A percentile compares a stretch with the other conserved stretches of the same genome.
These are phyloP conservation scores for Ganoderma sinense DNA, from an alignment of 1,284 basidiomycete species.

Conservation along the genomic window DNA sequence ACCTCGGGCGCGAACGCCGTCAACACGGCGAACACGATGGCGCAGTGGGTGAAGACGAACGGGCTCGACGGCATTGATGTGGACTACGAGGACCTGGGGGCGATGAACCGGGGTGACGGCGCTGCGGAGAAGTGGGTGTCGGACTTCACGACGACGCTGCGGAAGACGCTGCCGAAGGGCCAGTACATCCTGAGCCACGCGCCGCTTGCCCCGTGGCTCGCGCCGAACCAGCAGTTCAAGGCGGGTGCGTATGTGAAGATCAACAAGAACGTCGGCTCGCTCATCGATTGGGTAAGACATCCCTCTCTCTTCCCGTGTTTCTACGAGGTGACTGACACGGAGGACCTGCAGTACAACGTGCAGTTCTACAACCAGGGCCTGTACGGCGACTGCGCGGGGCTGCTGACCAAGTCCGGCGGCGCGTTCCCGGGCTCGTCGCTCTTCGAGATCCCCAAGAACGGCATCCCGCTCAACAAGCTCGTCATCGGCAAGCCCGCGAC, in stretches of 20 bases:
- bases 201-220: slow-evolving; percentile 64
- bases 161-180: slow-evolving; percentile 41
- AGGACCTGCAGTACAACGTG: slow-evolving; percentile 49
- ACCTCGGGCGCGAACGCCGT: slow-evolving; percentile 49
- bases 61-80: slow-evolving; percentile 63
- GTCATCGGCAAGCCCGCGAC: slow-evolving; percentile 69
- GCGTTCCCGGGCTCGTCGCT: slow-evolving; percentile 43
- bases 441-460: slow-evolving; percentile 66
- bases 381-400: slow-evolving; percentile 57
- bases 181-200: slow-evolving; percentile 47
- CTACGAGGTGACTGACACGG: too few relatives aligned
- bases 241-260: slow-evolving; percentile 71
- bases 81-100: slow-evolving; percentile 62
- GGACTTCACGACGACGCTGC: slow-evolving; percentile 49
- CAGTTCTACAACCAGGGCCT: slow-evolving; percentile 63
- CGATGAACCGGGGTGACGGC: slow-evolving; percentile 49
- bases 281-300: slow-evolving; percentile 46
- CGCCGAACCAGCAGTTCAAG: slow-evolving; percentile 50
- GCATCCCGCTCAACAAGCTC: slow-evolving; percentile 55
- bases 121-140: slow-evolving; percentile 50
- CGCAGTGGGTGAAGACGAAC: slow-evolving; percentile 42
- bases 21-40: slow-evolving; percentile 53
- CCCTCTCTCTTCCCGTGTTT: background rate
- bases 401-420: slow-evolving; percentile 48
- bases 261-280: slow-evolving; percentile 58